Percentiles rank a stretch among this genome's conserved stretches.
Evolutionary conservation across 441 rosid genomes (phyloP).

Genomic region (Breynia disticha): DNA sequence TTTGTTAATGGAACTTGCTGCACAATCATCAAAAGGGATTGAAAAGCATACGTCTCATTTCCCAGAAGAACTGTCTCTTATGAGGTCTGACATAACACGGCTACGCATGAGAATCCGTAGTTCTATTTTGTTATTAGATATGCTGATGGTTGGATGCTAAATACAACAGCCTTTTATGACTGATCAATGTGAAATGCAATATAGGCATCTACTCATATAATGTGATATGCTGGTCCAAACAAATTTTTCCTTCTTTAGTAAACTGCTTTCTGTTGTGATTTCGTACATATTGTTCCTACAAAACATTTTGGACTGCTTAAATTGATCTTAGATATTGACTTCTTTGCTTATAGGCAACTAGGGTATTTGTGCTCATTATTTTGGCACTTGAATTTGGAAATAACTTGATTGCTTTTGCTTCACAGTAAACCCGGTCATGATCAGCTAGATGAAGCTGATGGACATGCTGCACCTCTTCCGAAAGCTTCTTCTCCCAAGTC

Average conservation of each 20-base stretch:
- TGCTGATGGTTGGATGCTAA: background rate
- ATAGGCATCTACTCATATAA: too few relatives aligned
- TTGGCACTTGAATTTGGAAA: background rate
- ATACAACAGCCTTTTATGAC: too few relatives aligned
- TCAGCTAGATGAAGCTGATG: slow-evolving; percentile 29
- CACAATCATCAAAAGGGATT: slow-evolving; percentile 77
- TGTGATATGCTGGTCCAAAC: too few relatives aligned
- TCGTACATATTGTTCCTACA: too few relatives aligned
- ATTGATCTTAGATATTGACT: background rate
- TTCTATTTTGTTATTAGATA: background rate
- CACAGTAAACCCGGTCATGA: slow-evolving; percentile 35
- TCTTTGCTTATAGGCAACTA: background rate
- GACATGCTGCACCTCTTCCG: slow-evolving; percentile 18
- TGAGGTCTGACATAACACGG: slow-evolving; percentile 35
- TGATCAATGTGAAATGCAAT: too few relatives aligned
- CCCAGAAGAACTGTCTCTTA: slow-evolving; percentile 64
- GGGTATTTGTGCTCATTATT: background rate
- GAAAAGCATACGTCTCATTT: slow-evolving; percentile 34
- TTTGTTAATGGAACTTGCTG: slow-evolving; percentile 82
- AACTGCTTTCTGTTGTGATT: too few relatives aligned
- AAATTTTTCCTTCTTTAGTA: too few relatives aligned
- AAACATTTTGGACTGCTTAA: too few relatives aligned
- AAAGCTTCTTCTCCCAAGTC: slow-evolving; percentile 37
- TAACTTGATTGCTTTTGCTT: slow-evolving; percentile 20
- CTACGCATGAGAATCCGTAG: background rate